A percentile compares a stretch with the other conserved stretches of the same genome.
These are phyloP conservation scores for Atkinsonella texensis DNA, from an alignment of 2,329 filamentous ascomycete genomes.

Conservation along the genomic window DNA sequence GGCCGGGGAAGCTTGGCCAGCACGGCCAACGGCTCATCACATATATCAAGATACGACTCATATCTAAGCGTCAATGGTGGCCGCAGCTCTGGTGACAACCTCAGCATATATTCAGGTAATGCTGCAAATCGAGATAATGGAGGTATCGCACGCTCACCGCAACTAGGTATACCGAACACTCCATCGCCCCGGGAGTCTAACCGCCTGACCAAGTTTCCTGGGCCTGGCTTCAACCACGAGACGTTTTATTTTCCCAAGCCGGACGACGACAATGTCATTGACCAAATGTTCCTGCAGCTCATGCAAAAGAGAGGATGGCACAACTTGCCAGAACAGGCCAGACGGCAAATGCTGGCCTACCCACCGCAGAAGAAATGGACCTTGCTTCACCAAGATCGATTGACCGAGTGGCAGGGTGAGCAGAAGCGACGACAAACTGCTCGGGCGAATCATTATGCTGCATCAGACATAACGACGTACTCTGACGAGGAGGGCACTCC, in stretches of 20 bases:
- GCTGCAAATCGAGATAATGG: slow-evolving; percentile 28
- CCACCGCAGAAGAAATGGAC: slow-evolving; percentile 96
- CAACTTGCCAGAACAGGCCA: slow-evolving; percentile 87
- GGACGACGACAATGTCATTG: slow-evolving; percentile 69
- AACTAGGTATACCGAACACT: slow-evolving; percentile 39
- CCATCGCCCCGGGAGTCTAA: slow-evolving; percentile 46
- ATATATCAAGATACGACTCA: slow-evolving; percentile 52
- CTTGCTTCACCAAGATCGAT: slow-evolving; percentile 83
- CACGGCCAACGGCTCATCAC: slow-evolving; percentile 35
- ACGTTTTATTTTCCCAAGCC: slow-evolving; percentile 57
- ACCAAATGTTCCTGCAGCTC: slow-evolving; percentile 81
- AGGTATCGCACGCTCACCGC: slow-evolving; percentile 17
- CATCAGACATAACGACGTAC: slow-evolving; percentile 58
- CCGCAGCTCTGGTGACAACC: slow-evolving; percentile 42
- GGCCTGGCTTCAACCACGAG: slow-evolving; percentile 27
- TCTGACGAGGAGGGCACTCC: slow-evolving; percentile 92
- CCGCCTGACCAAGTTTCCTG: slow-evolving; percentile 41
- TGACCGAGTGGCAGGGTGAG: slow-evolving; percentile 89
- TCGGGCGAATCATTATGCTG: slow-evolving; percentile 58
- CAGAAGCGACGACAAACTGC: slow-evolving; percentile 74
- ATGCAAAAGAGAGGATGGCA: slow-evolving; percentile 99
- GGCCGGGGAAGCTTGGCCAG: slow-evolving; percentile 42
- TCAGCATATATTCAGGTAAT: slow-evolving; percentile 46
- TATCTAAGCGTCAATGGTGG: slow-evolving; percentile 46
- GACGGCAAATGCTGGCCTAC: slow-evolving; percentile 92